Conservation (phyloP, 139 green algal species). For the Chlorella ohadii region DNA sequence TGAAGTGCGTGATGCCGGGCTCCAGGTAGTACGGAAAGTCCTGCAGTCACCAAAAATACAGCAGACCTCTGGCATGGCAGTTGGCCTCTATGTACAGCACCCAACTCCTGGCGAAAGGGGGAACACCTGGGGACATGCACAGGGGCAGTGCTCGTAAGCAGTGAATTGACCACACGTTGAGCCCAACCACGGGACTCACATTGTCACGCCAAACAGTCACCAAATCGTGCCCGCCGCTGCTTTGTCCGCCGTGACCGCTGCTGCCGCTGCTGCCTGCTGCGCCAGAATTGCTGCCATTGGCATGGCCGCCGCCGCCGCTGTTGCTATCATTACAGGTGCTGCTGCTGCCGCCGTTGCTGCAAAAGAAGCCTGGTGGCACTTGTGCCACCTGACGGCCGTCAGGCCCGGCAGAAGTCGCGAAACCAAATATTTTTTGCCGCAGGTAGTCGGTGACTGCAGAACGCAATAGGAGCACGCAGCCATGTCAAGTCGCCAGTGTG, state of each 20-base stretch:
- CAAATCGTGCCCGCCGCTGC: background rate
- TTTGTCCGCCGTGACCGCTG: background rate
- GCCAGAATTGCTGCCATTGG: background rate
- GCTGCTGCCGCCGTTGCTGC: background rate
- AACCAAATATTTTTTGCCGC: background rate
- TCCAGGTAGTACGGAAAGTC: conserved; percentile 64
- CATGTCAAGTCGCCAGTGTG: no score
- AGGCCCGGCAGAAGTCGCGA: background rate
- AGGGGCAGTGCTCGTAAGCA: no score
- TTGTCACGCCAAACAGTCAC: conserved; percentile 32
- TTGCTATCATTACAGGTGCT: background rate
- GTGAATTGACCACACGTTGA: no score
- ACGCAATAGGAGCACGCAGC: no score
- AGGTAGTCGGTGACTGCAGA: conserved; percentile 34
- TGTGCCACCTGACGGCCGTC: background rate
- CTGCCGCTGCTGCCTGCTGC: background rate
- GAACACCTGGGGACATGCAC: no score
- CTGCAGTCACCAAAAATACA: conserved; percentile 9
- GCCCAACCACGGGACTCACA: no score
- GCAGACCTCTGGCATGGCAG: background rate
- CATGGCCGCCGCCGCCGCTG: background rate
- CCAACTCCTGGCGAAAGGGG: no score
- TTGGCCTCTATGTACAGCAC: no score
- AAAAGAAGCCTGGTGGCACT: conserved; percentile 12
- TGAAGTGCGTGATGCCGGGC: conserved; percentile 42